Percentiles rank a stretch among this genome's conserved stretches.
Conservation (phyloP, 169 alveolate genomes). For the Cryptosporidium tyzzeri region DNA sequence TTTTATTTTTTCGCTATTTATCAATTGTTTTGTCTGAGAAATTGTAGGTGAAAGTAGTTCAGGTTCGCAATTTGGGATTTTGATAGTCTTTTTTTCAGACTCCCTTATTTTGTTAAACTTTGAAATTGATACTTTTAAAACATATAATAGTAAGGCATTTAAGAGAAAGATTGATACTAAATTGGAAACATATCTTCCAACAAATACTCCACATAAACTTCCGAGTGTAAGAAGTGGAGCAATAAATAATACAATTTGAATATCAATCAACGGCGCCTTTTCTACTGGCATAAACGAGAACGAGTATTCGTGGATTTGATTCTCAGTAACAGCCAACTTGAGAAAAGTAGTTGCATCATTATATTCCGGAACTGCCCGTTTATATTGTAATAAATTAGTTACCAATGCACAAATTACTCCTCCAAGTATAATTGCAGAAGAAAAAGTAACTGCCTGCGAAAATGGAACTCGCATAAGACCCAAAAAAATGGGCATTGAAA, state of each 20-base stretch:
- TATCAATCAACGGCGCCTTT: constrained; percentile 29
- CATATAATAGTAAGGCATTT: constrained; percentile 28
- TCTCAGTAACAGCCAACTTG: background rate
- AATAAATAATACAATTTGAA: constrained; percentile 54
- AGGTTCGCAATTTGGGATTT: background rate
- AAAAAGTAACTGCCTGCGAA: constrained; percentile 55
- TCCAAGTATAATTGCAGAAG: constrained; percentile 56
- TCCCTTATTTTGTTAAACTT: constrained; percentile 28
- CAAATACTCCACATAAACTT: constrained; percentile 44
- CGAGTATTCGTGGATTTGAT: background rate
- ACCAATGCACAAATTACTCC: constrained; percentile 45
- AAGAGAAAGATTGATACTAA: constrained; percentile 19
- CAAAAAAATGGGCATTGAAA: constrained; percentile 68
- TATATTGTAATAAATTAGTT: constrained; percentile 16
- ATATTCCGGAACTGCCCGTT: constrained; percentile 29
- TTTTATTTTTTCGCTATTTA: background rate
- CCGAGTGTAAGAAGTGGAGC: constrained; percentile 64
- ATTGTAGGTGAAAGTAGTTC: background rate
- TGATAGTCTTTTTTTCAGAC: background rate
- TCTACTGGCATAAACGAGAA: background rate
- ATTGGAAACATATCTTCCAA: constrained; percentile 11
- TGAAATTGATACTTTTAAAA: constrained; percentile 12
- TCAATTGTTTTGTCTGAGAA: background rate
- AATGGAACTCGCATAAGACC: constrained; percentile 46
- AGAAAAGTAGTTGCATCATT: constrained; percentile 25